Conservation (phyloP, 257 asterid species). For the Penstemon newberryi region DNA sequence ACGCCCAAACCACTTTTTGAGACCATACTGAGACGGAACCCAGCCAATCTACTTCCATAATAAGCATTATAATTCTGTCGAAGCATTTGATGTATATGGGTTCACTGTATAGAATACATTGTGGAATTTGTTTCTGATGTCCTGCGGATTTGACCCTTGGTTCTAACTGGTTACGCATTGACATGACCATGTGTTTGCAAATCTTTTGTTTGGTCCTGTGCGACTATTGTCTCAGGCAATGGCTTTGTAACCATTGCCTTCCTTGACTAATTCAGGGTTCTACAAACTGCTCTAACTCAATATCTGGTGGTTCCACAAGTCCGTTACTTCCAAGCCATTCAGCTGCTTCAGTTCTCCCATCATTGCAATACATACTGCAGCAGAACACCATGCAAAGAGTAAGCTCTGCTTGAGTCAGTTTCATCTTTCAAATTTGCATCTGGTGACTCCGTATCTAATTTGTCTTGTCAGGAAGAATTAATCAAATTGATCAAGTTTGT, state of each 20-base stretch:
- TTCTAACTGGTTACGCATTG: too few relatives aligned
- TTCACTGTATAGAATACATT: neutral
- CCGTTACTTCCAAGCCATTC: constrained; percentile 45
- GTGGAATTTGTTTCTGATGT: constrained; percentile 5
- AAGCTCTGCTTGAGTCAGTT: constrained; percentile 30
- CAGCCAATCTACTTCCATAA: too few relatives aligned
- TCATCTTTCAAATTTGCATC: constrained; percentile 21
- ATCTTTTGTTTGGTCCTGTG: neutral
- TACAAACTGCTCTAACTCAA: constrained; percentile 43
- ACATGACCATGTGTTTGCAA: too few relatives aligned
- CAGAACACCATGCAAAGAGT: constrained; percentile 85
- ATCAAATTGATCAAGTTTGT: constrained; percentile 69
- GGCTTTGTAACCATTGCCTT: constrained; percentile 43
- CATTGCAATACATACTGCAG: constrained; percentile 72
- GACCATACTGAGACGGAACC: too few relatives aligned
- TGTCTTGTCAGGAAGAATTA: constrained; percentile 73
- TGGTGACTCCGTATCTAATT: constrained; percentile 35
- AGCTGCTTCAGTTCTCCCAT: constrained; percentile 69
- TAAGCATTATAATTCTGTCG: neutral
- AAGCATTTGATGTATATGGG: neutral
- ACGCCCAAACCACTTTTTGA: too few relatives aligned
- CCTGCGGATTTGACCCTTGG: neutral
- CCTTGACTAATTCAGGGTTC: constrained; percentile 50
- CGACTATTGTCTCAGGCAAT: constrained; percentile 29
- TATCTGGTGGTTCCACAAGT: constrained; percentile 47